Percentiles rank a stretch among this genome's conserved stretches.
Evolutionary conservation across 2,329 filamentous ascomycete species (phyloP).

Genomic region (Teratosphaeria destructans): DNA sequence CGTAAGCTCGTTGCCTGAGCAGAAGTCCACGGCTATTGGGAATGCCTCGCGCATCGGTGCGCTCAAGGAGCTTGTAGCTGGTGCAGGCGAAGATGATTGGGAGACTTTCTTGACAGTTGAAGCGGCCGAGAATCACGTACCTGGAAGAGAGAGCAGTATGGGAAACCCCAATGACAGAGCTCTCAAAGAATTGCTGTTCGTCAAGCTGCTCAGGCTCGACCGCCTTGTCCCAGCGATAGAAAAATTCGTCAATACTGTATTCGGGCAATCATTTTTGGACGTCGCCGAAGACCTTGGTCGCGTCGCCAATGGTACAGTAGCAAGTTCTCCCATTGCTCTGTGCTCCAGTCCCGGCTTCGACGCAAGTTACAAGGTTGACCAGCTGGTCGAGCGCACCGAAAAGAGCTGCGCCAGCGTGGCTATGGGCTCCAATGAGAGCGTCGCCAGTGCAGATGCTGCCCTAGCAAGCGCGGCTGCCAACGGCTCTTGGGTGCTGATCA

Average conservation of each 20-base stretch:
- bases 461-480: constrained; percentile 84
- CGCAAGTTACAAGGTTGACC: constrained; percentile 97
- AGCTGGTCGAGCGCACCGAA: constrained; percentile 72
- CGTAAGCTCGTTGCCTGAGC: constrained; percentile 57
- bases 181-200: constrained; percentile 71
- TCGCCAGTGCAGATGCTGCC: constrained; percentile 88
- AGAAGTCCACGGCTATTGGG: constrained; percentile 57
- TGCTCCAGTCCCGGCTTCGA: constrained; percentile 96
- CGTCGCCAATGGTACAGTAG: constrained; percentile 73
- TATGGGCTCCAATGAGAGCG: constrained; percentile 95
- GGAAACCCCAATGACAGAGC: constrained; percentile 58
- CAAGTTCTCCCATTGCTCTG: constrained; percentile 76
- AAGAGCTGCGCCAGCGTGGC: constrained; percentile 91
- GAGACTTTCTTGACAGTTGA: constrained; percentile 76
- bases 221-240: constrained; percentile 89
- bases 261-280: constrained; percentile 74
- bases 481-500: constrained; percentile 93
- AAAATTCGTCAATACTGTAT: constrained; percentile 77
- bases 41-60: constrained; percentile 58
- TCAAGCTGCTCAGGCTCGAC: constrained; percentile 93
- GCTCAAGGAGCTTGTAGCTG: constrained; percentile 62
- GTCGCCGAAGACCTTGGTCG: constrained; percentile 74
- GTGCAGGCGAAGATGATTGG: constrained; percentile 57
- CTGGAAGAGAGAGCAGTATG: constrained; percentile 54
- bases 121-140: constrained; percentile 73